phyloP scores from a whole-genome alignment of 805 yeast genomes.

The Wickerhamomyces queroliae region DNA sequence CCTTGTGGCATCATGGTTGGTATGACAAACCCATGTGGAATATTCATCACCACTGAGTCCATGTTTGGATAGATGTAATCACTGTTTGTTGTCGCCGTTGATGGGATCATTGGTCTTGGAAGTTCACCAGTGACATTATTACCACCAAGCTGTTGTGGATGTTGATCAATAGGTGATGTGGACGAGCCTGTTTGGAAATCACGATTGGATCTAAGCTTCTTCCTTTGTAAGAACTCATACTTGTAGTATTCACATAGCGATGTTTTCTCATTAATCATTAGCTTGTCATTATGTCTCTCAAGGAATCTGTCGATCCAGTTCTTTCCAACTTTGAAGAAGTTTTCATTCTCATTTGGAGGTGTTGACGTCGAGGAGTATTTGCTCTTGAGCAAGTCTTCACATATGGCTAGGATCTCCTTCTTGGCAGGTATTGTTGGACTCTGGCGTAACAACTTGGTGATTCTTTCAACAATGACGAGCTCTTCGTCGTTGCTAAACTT shows the following conservation, averaged over 20 bases:
- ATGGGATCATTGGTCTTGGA: neutral
- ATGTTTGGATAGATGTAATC: constrained; percentile 1
- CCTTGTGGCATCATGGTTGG: neutral
- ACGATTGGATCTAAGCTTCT: constrained; percentile 17
- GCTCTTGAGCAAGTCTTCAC: constrained; percentile 18
- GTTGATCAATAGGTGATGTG: constrained; percentile 3
- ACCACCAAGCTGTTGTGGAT: neutral
- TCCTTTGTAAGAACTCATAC: constrained; percentile 21
- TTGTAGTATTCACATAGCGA: constrained; percentile 22
- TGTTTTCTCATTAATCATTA: constrained; percentile 16
- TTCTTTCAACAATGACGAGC: constrained; percentile 12
- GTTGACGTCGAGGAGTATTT: constrained; percentile 17
- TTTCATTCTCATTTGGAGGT: constrained; percentile 9
- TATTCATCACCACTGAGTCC: neutral
- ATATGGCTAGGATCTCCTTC: constrained; percentile 18
- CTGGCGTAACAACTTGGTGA: constrained; percentile 15
- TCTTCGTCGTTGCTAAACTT: constrained; percentile 24
- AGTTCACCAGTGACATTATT: neutral
- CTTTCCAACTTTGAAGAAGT: constrained; percentile 22
- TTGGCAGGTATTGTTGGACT: constrained; percentile 21
- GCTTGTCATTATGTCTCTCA: constrained; percentile 22
- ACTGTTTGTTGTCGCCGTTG: too few relatives aligned
- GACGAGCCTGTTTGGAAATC: constrained; percentile 10
- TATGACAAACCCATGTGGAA: neutral
- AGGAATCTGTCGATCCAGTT: constrained; percentile 25